Evolutionary conservation across 257 asterid genomes (phyloP).

Genomic region (Solanum neorickii): DNA sequence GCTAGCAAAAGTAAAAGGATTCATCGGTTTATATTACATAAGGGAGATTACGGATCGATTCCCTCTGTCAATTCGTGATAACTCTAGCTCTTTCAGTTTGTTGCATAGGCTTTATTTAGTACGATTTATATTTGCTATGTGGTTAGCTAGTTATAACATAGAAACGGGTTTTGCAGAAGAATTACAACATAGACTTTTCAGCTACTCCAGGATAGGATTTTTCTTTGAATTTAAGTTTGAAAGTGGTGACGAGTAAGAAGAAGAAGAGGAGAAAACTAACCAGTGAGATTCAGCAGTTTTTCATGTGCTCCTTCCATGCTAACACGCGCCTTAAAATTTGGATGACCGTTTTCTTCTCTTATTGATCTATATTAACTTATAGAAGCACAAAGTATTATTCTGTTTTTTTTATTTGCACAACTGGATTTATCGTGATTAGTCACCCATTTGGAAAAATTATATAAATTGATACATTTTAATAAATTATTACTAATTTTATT

Average conservation of each 20-base stretch:
- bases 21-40: rapidly evolving
- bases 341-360: not conserved
- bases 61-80: not conserved
- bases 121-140: not conserved
- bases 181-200: not conserved
- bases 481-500: too few species aligned
- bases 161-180: not conserved
- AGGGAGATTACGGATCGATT: not conserved
- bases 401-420: not conserved
- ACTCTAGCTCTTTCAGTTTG: not conserved
- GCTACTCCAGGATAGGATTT: not conserved
- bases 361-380: not conserved
- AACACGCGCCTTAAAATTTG: not conserved
- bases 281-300: not conserved
- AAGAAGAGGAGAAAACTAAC: not conserved
- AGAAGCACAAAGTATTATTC: not conserved
- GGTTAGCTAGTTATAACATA: too few species aligned
- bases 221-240: not conserved
- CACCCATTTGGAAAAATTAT: too few species aligned
- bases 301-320: not conserved
- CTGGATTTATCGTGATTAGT: too few species aligned
- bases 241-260: not conserved
- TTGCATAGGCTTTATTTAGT: not conserved
- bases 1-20: too few species aligned
- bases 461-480: too few species aligned